Conservation (phyloP, 306 rosid species). For the Dalbergia cultrata region DNA sequence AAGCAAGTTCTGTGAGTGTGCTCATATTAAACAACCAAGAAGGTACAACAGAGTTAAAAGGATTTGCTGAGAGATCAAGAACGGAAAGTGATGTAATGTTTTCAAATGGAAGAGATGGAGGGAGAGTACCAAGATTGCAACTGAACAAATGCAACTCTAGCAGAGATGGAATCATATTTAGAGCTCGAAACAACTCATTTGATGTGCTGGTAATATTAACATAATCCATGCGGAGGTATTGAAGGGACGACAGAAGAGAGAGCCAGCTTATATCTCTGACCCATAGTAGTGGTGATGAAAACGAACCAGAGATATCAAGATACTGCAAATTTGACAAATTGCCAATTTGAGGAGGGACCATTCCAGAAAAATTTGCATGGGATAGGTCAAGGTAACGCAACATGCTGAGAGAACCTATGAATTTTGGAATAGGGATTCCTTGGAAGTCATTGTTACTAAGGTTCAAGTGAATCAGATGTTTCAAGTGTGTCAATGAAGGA, state of each 20-base stretch:
- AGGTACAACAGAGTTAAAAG: constrained; percentile 22
- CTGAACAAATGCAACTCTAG: constrained; percentile 13
- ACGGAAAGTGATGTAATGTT: constrained; percentile 33
- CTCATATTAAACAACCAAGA: constrained; percentile 25
- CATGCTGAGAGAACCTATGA: constrained; percentile 17
- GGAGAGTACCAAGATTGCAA: constrained; percentile 24
- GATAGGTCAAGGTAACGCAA: constrained; percentile 36
- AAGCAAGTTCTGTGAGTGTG: constrained; percentile 5
- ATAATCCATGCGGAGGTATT: constrained; percentile 16
- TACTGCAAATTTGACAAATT: constrained; percentile 33
- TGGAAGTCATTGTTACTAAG: background rate
- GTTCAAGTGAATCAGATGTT: constrained; percentile 14
- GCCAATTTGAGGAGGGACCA: constrained; percentile 23
- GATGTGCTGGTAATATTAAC: constrained; percentile 10
- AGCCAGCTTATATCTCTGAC: constrained; percentile 28
- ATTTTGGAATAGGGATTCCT: constrained; percentile 27
- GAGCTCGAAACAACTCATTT: constrained; percentile 8
- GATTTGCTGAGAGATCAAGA: constrained; percentile 34
- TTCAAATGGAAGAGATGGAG: constrained; percentile 14
- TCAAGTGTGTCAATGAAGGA: constrained; percentile 34
- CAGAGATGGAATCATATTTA: constrained; percentile 28
- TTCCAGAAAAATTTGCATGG: constrained; percentile 7
- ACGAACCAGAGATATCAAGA: background rate
- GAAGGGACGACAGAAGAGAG: background rate
- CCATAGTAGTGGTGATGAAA: background rate